Conservation (phyloP, 2,329 filamentous ascomycete genomes). For the Penicillium sp. region DNA sequence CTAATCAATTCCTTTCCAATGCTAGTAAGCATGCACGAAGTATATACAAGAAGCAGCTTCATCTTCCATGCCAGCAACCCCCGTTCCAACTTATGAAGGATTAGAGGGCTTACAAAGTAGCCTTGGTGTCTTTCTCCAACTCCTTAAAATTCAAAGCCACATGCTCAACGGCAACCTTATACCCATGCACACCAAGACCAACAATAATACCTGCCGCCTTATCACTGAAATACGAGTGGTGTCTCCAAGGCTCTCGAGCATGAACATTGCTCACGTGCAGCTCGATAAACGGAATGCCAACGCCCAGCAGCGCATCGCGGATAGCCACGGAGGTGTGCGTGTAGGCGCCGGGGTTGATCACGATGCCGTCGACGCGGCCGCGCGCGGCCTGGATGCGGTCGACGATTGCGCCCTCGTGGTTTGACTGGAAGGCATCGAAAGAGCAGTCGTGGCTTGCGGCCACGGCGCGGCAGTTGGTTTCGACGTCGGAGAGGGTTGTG, state of each 20-base stretch:
- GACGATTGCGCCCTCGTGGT: conserved; percentile 72
- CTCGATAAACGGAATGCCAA: conserved; percentile 72
- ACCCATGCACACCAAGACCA: conserved; percentile 64
- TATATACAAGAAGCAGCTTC: neutral
- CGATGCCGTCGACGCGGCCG: conserved; percentile 55
- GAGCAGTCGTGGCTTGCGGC: conserved; percentile 49
- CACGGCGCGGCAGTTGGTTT: conserved; percentile 50
- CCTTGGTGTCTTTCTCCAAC: conserved; percentile 21
- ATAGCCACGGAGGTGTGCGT: conserved; percentile 76
- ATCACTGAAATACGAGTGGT: conserved; percentile 70
- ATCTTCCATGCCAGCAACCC: neutral
- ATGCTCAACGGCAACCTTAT: conserved; percentile 59
- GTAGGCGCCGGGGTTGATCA: conserved; percentile 74
- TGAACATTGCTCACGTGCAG: conserved; percentile 76
- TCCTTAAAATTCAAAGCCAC: conserved; percentile 40
- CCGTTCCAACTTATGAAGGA: neutral
- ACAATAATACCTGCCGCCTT: conserved; percentile 73
- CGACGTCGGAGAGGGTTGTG: conserved; percentile 65
- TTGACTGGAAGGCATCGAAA: conserved; percentile 68
- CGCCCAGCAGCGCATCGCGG: conserved; percentile 69
- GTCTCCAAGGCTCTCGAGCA: conserved; percentile 65
- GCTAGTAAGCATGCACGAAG: neutral
- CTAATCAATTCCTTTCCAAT: neutral
- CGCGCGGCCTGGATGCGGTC: conserved; percentile 70
- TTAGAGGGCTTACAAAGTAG: neutral